Evolutionary conservation across 768 basidiomycete genomes (phyloP), one percentile per base, ranked within the genome.

Genomic region (Tulasnella sp.): DNA sequence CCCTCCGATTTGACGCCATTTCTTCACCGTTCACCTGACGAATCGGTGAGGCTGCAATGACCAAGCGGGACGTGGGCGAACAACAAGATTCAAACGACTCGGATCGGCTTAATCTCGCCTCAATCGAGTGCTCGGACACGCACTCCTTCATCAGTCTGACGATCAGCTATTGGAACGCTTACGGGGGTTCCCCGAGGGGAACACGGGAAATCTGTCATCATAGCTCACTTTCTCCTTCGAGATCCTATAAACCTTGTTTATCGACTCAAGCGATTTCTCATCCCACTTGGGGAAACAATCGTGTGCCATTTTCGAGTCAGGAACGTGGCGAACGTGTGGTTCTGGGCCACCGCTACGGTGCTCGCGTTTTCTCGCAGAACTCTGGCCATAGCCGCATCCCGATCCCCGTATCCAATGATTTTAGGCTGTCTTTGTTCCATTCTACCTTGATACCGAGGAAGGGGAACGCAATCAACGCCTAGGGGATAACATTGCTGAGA

Each of bases 61-160:
- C 27, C 31, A 52, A 18, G 31, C n/a, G n/a, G 34, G 24, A 27
- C 34, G 31, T 68, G 31, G 62, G 16, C 62, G 56, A 68, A 68
- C 24, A 36, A 68, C 62, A 68, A 68, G 62, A 68, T 68, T 68
- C 62, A 68, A 34, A 27, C 31, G 62, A 27, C 62, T 68, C 62
- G 62, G 62, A 68, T 68, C 62, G 62, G 62, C 62, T 68, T 68
- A 68, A 68, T 68, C 62, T 68, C 62, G 62, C 62, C 52, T 68
- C 62, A 68, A 68, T 68, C 62, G 62, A 68, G 2, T 68, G 62
- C 62, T 36, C 8, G 62, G 62, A 36, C 62, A 36, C 16, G 27
- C 62, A 36, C 62, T 36, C 31, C 10, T 68, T 36, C 62, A 34
- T 36, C 62, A 68, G 31, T 19, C 34, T 68, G 10, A 36, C 62